Base-by-base conservation (phyloP, 1,139 yeast genomes). In the Pichia sp. region DNA sequence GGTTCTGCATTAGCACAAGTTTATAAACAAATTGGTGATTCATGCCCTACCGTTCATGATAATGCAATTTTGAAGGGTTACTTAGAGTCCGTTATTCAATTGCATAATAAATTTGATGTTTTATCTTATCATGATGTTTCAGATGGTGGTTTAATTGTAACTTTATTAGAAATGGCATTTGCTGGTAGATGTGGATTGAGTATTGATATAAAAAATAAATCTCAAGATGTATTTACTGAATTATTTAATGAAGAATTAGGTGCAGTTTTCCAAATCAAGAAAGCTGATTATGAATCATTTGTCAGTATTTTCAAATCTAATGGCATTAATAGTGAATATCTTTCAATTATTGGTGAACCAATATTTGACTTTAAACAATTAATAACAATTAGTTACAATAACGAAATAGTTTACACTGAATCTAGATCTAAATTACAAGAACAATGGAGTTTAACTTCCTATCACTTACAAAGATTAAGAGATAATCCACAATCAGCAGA, bases 1-100 rank as follows among this genome's bases (percentile, higher is more conserved):
- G 98, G 95, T 40, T 87, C 97, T 28, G 95, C 97, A 7, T 70
- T 92, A 53, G 90, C 97, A 32, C 99, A 94, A 69, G 97, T 87
- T 35, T 92, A 81, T 71, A 78, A 80, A 53, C 85, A 86, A 67
- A 78, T 90, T 49, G 98, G 98, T 49, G 71, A 86, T 63, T 67
- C 73, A 38, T 79, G 89, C 34, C 97, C 98, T 57, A 81, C 83
- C 46, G 96, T 90, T 43, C 89, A 82, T 59, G 82, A 86, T 48
- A 68, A 81, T 55, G 55, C 64, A 34, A 53, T 77, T 3, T 73
- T 94, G 56, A 85, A 82, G 67, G 69, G 76, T 23, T 85, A 89
- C 68, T 73, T 92, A 60, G 70, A 75, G 49, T 71, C 95, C 10
- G 68, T 87, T 52, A 73, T 84, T 51, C 75, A 70, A 23, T 73